Conservation (phyloP, 805 yeast genomes). For the Myxozyma monticola region DNA sequence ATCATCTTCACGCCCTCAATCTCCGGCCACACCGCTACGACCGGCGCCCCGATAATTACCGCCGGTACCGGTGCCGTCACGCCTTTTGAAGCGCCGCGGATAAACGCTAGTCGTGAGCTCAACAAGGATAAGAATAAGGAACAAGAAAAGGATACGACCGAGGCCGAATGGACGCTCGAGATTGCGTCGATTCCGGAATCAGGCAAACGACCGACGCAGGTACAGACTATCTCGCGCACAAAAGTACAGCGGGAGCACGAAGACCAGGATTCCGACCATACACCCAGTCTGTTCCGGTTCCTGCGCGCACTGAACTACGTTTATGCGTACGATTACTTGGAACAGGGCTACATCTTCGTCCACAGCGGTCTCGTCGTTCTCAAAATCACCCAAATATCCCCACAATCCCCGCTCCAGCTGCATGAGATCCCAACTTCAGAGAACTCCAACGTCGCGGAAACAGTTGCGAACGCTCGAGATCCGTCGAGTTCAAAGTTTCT, state of each 20-base stretch:
- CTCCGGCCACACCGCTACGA: constrained; percentile 4
- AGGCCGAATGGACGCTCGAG: constrained; percentile 35
- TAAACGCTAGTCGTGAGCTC: constrained; percentile 16
- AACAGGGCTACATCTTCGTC: constrained; percentile 22
- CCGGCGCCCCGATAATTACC: constrained; percentile 1
- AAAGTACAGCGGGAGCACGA: neutral
- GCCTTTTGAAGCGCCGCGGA: constrained; percentile 26
- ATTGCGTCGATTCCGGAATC: constrained; percentile 44
- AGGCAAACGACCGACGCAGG: constrained; percentile 35
- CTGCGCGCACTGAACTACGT: constrained; percentile 26
- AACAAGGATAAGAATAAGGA: neutral
- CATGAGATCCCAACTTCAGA: constrained; percentile 18
- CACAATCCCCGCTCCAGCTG: constrained; percentile 18
- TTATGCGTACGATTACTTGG: constrained; percentile 25
- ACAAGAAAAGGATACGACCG: neutral
- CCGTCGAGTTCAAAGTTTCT: constrained; percentile 13
- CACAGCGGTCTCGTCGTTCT: constrained; percentile 19
- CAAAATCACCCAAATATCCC: constrained; percentile 15
- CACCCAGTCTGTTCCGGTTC: constrained; percentile 14
- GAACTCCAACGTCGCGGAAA: constrained; percentile 14
- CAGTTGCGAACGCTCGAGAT: constrained; percentile 17
- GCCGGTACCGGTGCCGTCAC: constrained; percentile 12
- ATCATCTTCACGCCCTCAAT: constrained; percentile 39
- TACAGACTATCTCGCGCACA: constrained; percentile 16
- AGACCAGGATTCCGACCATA: constrained; percentile 1